Evolutionary conservation across 2,329 filamentous ascomycete species (phyloP), one percentile per base, ranked within the genome.

Genomic region (Penicillium occitanis): DNA sequence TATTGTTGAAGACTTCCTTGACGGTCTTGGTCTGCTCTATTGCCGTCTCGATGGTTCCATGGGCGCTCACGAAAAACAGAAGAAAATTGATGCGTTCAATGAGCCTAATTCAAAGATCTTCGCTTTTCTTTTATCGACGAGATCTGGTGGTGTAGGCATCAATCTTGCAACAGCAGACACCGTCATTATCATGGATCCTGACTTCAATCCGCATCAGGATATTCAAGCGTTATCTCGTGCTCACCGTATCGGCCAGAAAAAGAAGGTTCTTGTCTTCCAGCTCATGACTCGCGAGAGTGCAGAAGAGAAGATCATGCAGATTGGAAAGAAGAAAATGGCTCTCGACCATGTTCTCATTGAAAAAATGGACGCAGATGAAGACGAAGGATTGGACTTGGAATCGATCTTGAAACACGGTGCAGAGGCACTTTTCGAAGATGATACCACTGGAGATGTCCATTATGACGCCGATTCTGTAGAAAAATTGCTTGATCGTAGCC

Each of bases 181-280:
- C 0, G 96, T 99, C 68, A 97, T 99, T 70, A 97, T 99, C 70
- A 88, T 98, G 70, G 93, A 99, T 72, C 92, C 92, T 0, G 95
- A 99, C 74, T 98, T 96, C 82, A 99, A 99, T 68, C 95, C 95
- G 0, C 95, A 99, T 74, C 95, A 99, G 78, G 96, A 99, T 73
- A 91, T 99, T 48, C 95, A 99, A 77, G 95, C 95, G 0, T 84
- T 99, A 35, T 96, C 94, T 35, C 89, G 96, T 70, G 95, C 94
- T 19, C 95, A 99, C 78, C 90, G 95, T 30, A 98, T 99, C 69
- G 96, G 96, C 0, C 96, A 99, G 78, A 92, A 93, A 77, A 93
- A 95, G 70, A 97, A 96, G 72, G 95, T 99, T 0, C 84, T 99
- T 1, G 96, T 96, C 70, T 97, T 98, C 73, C 94, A 98, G 75